Base-by-base conservation (phyloP, 805 yeast species). In the Candida golubevii region DNA sequence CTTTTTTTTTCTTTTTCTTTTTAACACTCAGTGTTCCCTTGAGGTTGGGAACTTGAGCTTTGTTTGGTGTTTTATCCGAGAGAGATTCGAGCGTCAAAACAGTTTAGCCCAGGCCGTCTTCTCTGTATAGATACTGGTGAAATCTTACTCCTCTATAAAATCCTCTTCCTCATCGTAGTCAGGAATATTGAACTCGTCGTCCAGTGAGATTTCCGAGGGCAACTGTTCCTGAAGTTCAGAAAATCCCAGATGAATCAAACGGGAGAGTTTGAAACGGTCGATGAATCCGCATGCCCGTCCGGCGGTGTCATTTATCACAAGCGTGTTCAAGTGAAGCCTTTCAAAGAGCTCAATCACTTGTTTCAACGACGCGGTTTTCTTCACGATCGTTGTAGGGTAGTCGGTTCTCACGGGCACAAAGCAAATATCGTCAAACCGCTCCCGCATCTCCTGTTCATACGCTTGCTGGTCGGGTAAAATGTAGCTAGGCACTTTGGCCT, bases 311-410 rank as follows among this genome's bases (percentile, higher is more conserved):
- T 54, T 48, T 11, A 71, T 56, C 1, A 67, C 57, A 12, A 66
- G 54, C 45, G 65, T 62, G 55, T 71, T 71, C 50, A 69, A 45
- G 39, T 64, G 61, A 36, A 71, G 53, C 37, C 68, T 63, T 44
- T 71, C 75, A 47, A 70, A 70, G 11, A 60, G 52, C 45, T 70
- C 72, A 14, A 71, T 42, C 10, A 66, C 59, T 15, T 63, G 55
- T 8, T 65, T 53, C 12, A 64, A 48, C 2, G 74, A 65, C 1
- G 68, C 59, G 18, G 47, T 41, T 34, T 62, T 65, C 46, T 65
- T 65, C 26, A 65, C 50, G 1, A 61, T 51, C 11, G 67, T 49
- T 14, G 55, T 55, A 3, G 61, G 53, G 23, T 54, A 39, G 30
- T 49, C 49, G 18, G 43, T 26, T 14, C 33, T 44, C 9, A 53